These are phyloP conservation scores for Pichia sp. DNA, from an alignment of 1,139 yeast species.

Conservation along the genomic window DNA sequence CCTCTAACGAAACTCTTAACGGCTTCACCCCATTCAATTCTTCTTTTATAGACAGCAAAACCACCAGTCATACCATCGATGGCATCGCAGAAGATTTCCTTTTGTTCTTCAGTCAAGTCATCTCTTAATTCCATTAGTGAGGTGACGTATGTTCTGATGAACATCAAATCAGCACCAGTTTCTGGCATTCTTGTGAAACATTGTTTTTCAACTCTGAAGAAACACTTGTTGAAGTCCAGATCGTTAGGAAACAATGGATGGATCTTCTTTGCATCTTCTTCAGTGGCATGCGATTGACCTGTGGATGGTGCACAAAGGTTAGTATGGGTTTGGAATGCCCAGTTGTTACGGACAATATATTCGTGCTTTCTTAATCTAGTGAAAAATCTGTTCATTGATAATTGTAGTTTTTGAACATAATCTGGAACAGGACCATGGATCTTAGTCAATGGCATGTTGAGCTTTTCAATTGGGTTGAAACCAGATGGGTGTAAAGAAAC, in stretches of 20 bases:
- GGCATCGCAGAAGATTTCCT: slow-evolving; percentile 51
- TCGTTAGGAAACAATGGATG: slow-evolving; percentile 40
- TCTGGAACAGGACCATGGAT: slow-evolving; percentile 67
- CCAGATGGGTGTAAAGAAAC: slow-evolving; percentile 75
- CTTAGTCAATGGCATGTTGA: slow-evolving; percentile 50
- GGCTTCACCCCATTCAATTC: slow-evolving; percentile 32
- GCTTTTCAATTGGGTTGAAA: slow-evolving; percentile 59
- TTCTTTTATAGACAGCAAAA: slow-evolving; percentile 28
- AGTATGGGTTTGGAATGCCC: slow-evolving; percentile 58
- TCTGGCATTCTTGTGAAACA: slow-evolving; percentile 56
- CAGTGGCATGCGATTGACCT: slow-evolving; percentile 21
- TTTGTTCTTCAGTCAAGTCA: slow-evolving; percentile 41
- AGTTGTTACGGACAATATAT: slow-evolving; percentile 59
- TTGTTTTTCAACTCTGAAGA: slow-evolving; percentile 63
- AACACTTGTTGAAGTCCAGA: slow-evolving; percentile 55
- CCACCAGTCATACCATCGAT: slow-evolving; percentile 29
- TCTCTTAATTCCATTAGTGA: slow-evolving; percentile 53
- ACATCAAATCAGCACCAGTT: slow-evolving; percentile 52
- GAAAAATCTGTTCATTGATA: slow-evolving; percentile 64
- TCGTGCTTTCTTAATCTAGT: slow-evolving; percentile 47
- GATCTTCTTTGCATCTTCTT: slow-evolving; percentile 24
- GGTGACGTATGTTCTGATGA: slow-evolving; percentile 62
- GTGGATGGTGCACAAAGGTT: slow-evolving; percentile 49
- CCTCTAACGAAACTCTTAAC: slow-evolving; percentile 28
- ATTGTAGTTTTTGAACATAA: slow-evolving; percentile 51